Base-by-base conservation (phyloP, 2,329 filamentous ascomycete species). In the Sclerotinia minor region DNA sequence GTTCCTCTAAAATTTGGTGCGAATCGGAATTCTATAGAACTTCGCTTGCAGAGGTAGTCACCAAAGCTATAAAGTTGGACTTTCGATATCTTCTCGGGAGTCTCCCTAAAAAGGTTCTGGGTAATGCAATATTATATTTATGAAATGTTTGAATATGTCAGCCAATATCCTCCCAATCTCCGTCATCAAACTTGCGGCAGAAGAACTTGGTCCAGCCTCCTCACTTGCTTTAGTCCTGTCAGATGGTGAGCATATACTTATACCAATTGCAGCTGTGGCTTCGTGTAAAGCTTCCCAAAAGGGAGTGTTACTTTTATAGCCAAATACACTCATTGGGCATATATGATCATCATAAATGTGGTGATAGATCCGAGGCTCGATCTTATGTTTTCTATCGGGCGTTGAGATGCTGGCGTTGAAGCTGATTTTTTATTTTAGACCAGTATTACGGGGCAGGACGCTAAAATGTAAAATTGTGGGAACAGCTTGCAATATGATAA, bases 251-350 rank as follows among this genome's bases (percentile, higher is more conserved):
- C 21, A 35, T 26, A 61, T 1, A 7, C 26, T 61, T 1, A 38
- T 15, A n/a, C 29, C 45, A 24, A 61, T 38, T 38, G 45, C n/a
- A 17, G 29, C 9, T 24, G 15, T 6, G 17, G 13, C 15, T 19
- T 29, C 7, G 19, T 19, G 50, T 3, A 64, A 35, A 5, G 17
- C 38, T 6, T 24, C 2, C 24, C 35, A 54, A 54, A 55, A 64
- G 8, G 1, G 15, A 2, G n/a, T 2, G 19, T 29, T 15, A 19
- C 38, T 44, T 0, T 11, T n/a, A 29, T 11, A 5, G 2, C 5
- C 26, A 24, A 64, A 64, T 24, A 11, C 24, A 24, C 49, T 24
- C 61, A 64, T 44, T 9, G 49, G 61, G 13, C 50, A 45, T 53
- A 45, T 32, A 21, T 21, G 8, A 32, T 45, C 50, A 44, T 45